Conservation (phyloP, 441 rosid species). For the Corymbia calophylla region DNA sequence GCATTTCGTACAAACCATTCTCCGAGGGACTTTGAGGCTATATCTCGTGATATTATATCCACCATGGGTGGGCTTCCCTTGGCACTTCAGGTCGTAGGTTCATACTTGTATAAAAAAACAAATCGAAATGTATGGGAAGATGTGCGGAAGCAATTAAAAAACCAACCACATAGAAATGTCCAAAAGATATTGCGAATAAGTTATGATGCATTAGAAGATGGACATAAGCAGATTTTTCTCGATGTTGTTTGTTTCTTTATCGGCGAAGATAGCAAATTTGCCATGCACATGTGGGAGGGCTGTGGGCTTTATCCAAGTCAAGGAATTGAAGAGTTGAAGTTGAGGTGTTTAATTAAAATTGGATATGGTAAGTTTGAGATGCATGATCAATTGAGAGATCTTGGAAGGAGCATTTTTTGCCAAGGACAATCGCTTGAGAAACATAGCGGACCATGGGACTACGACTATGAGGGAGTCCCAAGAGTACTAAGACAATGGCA, state of each 20-base stretch:
- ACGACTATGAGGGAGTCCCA: accelerated
- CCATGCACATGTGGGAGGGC: background rate
- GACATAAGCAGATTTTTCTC: background rate
- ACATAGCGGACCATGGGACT: accelerated
- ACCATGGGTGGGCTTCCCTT: background rate
- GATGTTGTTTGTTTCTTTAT: background rate
- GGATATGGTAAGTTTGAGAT: accelerated
- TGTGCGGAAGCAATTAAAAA: accelerated
- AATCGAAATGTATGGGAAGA: background rate
- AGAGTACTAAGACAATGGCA: accelerated
- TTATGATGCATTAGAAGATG: background rate
- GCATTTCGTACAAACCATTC: background rate
- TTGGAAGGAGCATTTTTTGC: background rate
- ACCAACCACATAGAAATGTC: background rate
- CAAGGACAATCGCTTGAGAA: background rate
- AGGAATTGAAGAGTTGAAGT: background rate
- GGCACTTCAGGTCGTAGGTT: background rate
- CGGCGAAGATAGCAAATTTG: accelerated
- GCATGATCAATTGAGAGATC: background rate
- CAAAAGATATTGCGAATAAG: background rate
- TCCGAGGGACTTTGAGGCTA: background rate
- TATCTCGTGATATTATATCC: background rate
- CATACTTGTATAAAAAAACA: accelerated
- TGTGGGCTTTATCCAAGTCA: background rate
- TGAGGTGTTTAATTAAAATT: background rate